These are phyloP conservation scores for Aspergillus fischeri DNA, from an alignment of 2,329 filamentous ascomycete genomes.

Conservation along the genomic window DNA sequence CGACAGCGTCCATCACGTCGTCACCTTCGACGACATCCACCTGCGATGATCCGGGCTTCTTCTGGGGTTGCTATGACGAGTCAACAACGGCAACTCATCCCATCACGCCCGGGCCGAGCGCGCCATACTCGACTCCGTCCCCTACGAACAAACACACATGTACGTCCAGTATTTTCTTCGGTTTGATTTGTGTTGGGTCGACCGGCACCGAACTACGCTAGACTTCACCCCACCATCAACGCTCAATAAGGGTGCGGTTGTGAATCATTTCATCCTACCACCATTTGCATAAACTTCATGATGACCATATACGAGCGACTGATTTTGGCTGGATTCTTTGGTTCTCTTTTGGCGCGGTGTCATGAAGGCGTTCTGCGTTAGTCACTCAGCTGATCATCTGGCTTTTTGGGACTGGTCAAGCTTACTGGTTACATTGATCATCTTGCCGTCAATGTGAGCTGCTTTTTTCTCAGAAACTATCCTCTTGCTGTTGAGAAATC, in stretches of 20 bases:
- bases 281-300: neutral
- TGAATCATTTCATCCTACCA: neutral
- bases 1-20: conserved; percentile 9
- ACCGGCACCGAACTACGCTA: neutral
- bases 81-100: conserved; percentile 26
- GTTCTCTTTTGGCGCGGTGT: neutral
- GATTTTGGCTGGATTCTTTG: neutral
- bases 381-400: neutral
- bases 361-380: neutral
- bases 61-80: conserved; percentile 54
- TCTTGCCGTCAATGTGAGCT: neutral
- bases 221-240: neutral
- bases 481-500: neutral
- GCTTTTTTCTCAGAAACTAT: neutral
- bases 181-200: conserved; percentile 20
- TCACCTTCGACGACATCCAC: conserved; percentile 16
- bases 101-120: conserved; percentile 26
- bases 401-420: neutral
- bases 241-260: neutral
- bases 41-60: conserved; percentile 52
- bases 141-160: conserved; percentile 23
- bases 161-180: conserved; percentile 22
- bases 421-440: neutral
- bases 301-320: neutral
- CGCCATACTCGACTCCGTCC: conserved; percentile 21